Evolutionary conservation across 2,329 filamentous ascomycete species (phyloP).

Genomic region (Pseudogymnoascus sp.): DNA sequence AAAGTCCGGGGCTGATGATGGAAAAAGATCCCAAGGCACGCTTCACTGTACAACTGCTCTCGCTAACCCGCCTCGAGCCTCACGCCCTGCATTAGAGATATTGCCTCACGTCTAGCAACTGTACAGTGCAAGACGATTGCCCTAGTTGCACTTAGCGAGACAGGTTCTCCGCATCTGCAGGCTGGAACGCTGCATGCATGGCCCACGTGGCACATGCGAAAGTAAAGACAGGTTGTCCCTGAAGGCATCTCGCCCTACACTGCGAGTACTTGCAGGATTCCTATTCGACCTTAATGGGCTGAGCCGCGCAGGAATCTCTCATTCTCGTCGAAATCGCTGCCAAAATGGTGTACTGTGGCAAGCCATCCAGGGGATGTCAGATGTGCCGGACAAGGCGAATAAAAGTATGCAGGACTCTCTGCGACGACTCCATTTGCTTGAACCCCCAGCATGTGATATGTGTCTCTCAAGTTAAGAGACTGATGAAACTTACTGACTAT

Average conservation of each 20-base stretch:
- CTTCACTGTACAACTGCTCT: not conserved
- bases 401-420: conserved; percentile 46
- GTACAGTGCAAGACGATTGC: not conserved
- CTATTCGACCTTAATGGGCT: not conserved
- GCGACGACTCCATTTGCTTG: not conserved
- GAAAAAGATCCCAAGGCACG: not conserved
- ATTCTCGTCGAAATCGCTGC: conserved; percentile 7
- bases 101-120: not conserved
- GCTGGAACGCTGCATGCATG: not conserved
- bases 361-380: conserved; percentile 61
- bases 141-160: not conserved
- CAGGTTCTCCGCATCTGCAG: conserved; percentile 2
- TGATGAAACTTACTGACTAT: not conserved
- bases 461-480: not conserved
- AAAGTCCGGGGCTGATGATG: conserved; percentile 1
- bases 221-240: not conserved
- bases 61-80: not conserved
- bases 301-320: not conserved
- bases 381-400: conserved; percentile 67
- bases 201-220: conserved; percentile 5
- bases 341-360: conserved; percentile 57
- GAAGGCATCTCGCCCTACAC: not conserved
- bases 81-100: not conserved
- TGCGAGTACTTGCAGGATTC: not conserved
- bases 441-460: not conserved